Evolutionary conservation across 768 basidiomycete genomes (phyloP), one percentile per base, ranked within the genome.

Genomic region (Ramaria sp.): DNA sequence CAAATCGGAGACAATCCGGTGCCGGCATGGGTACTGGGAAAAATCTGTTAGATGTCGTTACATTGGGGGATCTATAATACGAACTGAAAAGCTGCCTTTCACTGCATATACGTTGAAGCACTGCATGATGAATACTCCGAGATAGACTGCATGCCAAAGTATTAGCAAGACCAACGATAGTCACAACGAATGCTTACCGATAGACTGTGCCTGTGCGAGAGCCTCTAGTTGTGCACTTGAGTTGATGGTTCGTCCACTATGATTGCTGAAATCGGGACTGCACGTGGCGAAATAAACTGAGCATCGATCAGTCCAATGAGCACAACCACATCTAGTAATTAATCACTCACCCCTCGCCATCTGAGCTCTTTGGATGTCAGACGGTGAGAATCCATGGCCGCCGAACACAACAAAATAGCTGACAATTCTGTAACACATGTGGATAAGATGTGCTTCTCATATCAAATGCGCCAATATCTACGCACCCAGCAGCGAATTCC

Each of bases 401-500:
- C 69, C 74, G 63, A 83, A 85, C 12, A 83, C 80, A 15, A 83
- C 73, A 58, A 85, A 83, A 61, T 83, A 85, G 5, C 76, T 74
- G 13, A 79, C 66, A n/a, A 83, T 61, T 9, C 81, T 83, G 56
- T 18, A 20, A 13, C 3, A 25, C 16, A 22, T n/a, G n/a, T n/a
- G 32, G 18, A 50, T n/a, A 48, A 20, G 18, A 10, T 50, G 22
- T 10, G 10, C 25, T 9, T 32, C 39, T n/a, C 6, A 4, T 4
- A 44, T 28, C n/a, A 20, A 48, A 22, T 34, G 37, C 10, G 57
- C 22, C 22, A 20, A 42, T n/a, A 13, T 38, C 48, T 18, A 67
- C 79, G 64, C 61, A 81, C 81, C 72, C 70, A 54, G 70, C 79
- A 32, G 81, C 38, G 55, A 71, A 73, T 63, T 83, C 80, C 41